Evolutionary conservation across 1,139 yeast genomes (phyloP), one percentile per base, ranked within the genome.

Genomic region (Nakaseomyces uthaithaninus): DNA sequence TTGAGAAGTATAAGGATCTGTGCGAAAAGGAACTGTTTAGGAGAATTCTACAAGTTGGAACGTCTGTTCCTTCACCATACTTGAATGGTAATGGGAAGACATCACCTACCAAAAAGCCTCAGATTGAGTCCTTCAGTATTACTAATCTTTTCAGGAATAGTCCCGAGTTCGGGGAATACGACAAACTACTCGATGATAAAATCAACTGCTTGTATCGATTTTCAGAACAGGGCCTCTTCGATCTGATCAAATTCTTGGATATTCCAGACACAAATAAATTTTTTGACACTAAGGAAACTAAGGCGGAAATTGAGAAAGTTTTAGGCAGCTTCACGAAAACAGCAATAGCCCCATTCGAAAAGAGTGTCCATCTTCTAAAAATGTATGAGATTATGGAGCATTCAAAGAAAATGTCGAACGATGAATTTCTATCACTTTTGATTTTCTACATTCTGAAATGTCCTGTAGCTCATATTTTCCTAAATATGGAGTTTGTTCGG

Each of bases 361-460:
- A 59, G 42, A 45, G 50, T 19, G 41, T 47, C n/a, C 41, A 46
- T 15, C 40, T 59, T 30, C 37, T 57, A 24, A 39, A 49, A 15
- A 39, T 59, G 14, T 63, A 59, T 42, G 53, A 54, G 12, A 41
- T 44, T 2, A 55, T 59, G 57, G 48, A 44, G 27, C 39, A 44
- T 18, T 45, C 49, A 2, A 46, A 52, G 15, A 50, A 43, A 19
- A 45, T 46, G 45, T 58, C 61, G 2, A 56, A 58, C 36, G 86
- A 79, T 55, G 66, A 69, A 31, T 67, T 75, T 40, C 57, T 79
- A 17, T 83, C 86, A 0, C 57, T 75, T 8, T 57, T 79, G 39
- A 74, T 79, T 7, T 71, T 62, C 42, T 64, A 72, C 36, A 58
- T 75, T 3, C 65, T 77, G 16, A 65, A 71, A 18, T 64, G 62